Evolutionary conservation across 2,329 filamentous ascomycete genomes (phyloP).

Genomic region (Colletotrichum godetiae): DNA sequence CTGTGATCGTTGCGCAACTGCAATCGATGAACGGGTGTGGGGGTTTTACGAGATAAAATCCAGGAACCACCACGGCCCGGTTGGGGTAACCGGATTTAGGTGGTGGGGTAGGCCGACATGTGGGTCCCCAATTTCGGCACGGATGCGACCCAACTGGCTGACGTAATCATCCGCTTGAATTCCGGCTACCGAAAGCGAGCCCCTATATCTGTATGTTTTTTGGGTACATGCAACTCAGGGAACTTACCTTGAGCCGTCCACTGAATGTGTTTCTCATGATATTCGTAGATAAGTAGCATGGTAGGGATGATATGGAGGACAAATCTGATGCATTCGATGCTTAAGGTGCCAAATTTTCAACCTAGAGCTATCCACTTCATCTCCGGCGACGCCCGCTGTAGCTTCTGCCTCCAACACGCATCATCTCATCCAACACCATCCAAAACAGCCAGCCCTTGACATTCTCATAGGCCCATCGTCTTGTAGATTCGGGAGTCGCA

Average conservation of each 20-base stretch:
- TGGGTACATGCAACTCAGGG: neutral
- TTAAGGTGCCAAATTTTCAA: too few species aligned
- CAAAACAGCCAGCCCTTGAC: conserved; percentile 37
- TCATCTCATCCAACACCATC: conserved; percentile 36
- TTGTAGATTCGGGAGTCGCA: conserved; percentile 35
- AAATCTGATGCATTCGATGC: too few species aligned
- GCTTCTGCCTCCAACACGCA: conserved; percentile 34
- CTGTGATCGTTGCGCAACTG: neutral
- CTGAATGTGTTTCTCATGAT: too few species aligned
- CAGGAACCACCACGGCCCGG: neutral
- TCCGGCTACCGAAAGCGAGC: neutral
- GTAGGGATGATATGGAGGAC: too few species aligned
- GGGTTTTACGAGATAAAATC: neutral
- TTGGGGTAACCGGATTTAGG: neutral
- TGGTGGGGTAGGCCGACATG: neutral
- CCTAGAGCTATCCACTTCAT: neutral
- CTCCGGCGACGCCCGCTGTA: conserved; percentile 10
- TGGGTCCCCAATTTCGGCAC: neutral
- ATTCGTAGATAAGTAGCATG: too few species aligned
- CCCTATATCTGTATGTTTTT: neutral
- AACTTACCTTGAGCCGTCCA: too few species aligned
- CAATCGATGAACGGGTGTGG: neutral
- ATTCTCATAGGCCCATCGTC: conserved; percentile 38
- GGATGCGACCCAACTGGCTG: neutral
- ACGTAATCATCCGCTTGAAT: neutral